Percentiles rank a stretch among this genome's conserved stretches.
These are phyloP conservation scores for Fusarium pininemorale DNA, from an alignment of 2,329 filamentous ascomycete genomes.

Conservation along the genomic window DNA sequence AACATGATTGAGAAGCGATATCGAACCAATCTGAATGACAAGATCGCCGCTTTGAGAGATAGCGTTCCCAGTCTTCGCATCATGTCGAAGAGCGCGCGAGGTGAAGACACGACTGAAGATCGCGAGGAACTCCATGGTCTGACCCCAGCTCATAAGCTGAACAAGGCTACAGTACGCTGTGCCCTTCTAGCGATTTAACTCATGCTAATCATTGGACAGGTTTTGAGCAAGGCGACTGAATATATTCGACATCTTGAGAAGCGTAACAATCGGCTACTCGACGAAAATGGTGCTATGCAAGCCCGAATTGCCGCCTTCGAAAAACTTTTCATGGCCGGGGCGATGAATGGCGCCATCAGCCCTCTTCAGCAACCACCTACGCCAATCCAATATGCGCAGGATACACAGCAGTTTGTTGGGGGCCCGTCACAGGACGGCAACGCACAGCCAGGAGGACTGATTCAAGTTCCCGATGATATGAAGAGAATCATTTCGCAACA, in stretches of 20 bases:
- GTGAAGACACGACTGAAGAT: slow-evolving; percentile 76
- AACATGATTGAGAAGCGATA: slow-evolving; percentile 99
- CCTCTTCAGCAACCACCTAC: slow-evolving; percentile 64
- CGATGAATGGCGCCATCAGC: slow-evolving; percentile 70
- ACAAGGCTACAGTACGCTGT: slow-evolving; percentile 84
- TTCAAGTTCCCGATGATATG: slow-evolving; percentile 73
- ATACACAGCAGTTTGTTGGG: slow-evolving; percentile 57
- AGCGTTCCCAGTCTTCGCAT: slow-evolving; percentile 90
- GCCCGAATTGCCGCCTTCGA: slow-evolving; percentile 78
- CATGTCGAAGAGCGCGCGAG: slow-evolving; percentile 76
- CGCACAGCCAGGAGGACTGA: slow-evolving; percentile 65
- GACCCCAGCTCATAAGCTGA: slow-evolving; percentile 90
- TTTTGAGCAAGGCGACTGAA: slow-evolving; percentile 93
- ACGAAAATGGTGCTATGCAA: slow-evolving; percentile 84
- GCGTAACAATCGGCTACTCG: slow-evolving; percentile 81
- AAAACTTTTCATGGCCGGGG: slow-evolving; percentile 81
- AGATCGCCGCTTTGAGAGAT: slow-evolving; percentile 90
- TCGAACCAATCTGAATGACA: slow-evolving; percentile 95
- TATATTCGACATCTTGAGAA: slow-evolving; percentile 96
- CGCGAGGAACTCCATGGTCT: slow-evolving; percentile 79
- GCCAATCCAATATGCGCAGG: slow-evolving; percentile 59
- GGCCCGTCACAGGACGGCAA: slow-evolving; percentile 48
- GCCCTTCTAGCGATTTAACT: neutral
- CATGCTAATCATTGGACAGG: slow-evolving; percentile 49
- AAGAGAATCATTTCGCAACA: slow-evolving; percentile 69